Base-by-base conservation (phyloP, 2,329 filamentous ascomycete species). In the Fusarium goolgardi region DNA sequence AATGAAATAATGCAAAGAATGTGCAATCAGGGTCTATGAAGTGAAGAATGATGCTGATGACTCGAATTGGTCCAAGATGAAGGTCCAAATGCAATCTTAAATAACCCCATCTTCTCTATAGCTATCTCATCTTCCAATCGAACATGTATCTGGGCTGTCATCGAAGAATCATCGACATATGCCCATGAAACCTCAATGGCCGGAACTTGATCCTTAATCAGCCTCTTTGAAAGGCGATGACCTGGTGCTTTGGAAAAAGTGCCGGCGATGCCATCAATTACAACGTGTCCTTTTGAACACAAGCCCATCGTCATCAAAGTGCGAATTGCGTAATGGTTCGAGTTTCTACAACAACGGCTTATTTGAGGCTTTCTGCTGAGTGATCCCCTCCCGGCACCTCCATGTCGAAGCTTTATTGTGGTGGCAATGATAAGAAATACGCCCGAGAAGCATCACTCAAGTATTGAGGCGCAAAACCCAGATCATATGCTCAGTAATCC, bases 301-400 rank as follows among this genome's bases (percentile, higher is more conserved):
- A 20, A 8, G 4, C n/a, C 2, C 20, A 7, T 40, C 5, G 2
- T 9, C 16, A 15, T 20, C 20, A 18, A 32, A 54, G n/a, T 47
- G 9, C 11, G 23, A 20, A 13, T 37, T 18, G n/a, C 21, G 4
- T 32, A 12, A 18, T 29, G 5, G 20, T 7, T 20, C 23, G 20
- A 51, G 39, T 49, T 27, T 52, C 40, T 40, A 27, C 23, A 52
- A n/a, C 49, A 44, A 18, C 46, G 10, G 21, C 32, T 6, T 40
- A 43, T 29, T 49, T 21, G 16, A 31, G 6, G 13, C 20, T 52
- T 34, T 21, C 29, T 1, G 23, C 45, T 27, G 20, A 63, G 21
- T 27, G 23, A 29, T 55, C 60, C 65, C 65, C 55, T 57, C 65
- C 54, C 43, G 34, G 54, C 61, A 50, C 53, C 37, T 29, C 37